Percentiles rank a stretch among this genome's conserved stretches.
Evolutionary conservation across 2,329 filamentous ascomycete genomes (phyloP).

Genomic region (Ophiostoma ips): DNA sequence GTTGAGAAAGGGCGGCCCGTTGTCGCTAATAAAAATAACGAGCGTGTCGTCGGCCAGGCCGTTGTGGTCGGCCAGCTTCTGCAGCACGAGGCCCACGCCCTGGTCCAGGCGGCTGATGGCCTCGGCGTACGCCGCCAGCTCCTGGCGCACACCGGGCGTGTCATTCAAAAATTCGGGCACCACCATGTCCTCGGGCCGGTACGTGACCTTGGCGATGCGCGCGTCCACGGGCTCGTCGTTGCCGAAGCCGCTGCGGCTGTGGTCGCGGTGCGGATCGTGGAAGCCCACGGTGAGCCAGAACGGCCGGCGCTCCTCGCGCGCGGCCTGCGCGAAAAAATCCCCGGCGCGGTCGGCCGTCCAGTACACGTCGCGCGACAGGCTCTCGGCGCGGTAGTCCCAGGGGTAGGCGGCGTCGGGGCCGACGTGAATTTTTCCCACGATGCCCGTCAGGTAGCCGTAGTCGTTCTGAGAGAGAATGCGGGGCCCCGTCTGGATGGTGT

Average conservation of each 20-base stretch:
- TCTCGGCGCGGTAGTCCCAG: constrained; percentile 28
- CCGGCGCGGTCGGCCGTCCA: constrained; percentile 25
- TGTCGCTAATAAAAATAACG: constrained; percentile 13
- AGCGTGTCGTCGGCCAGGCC: constrained; percentile 18
- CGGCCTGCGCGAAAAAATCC: constrained; percentile 24
- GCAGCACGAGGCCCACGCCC: constrained; percentile 27
- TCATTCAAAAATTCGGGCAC: constrained; percentile 29
- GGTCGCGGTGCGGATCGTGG: constrained; percentile 32
- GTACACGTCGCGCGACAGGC: constrained; percentile 29
- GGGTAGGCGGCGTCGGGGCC: constrained; percentile 26
- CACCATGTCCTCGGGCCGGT: constrained; percentile 21
- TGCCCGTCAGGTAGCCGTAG: constrained; percentile 31
- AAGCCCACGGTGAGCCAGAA: constrained; percentile 34
- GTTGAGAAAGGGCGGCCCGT: constrained; percentile 23
- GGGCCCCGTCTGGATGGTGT: constrained; percentile 29
- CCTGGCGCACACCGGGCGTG: constrained; percentile 24
- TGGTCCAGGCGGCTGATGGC: constrained; percentile 28
- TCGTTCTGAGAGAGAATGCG: constrained; percentile 24
- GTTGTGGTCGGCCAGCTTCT: constrained; percentile 19
- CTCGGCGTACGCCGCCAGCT: constrained; percentile 29
- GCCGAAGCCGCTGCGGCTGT: constrained; percentile 27
- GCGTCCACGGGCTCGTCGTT: constrained; percentile 23
- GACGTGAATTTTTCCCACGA: constrained; percentile 36
- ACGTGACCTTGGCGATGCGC: constrained; percentile 15
- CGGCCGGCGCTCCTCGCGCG: constrained; percentile 17